Percentiles rank a stretch among this genome's conserved stretches.
These are phyloP conservation scores for Ramalina peruviana DNA, from an alignment of 495 filamentous ascomycete species.

Conservation along the genomic window DNA sequence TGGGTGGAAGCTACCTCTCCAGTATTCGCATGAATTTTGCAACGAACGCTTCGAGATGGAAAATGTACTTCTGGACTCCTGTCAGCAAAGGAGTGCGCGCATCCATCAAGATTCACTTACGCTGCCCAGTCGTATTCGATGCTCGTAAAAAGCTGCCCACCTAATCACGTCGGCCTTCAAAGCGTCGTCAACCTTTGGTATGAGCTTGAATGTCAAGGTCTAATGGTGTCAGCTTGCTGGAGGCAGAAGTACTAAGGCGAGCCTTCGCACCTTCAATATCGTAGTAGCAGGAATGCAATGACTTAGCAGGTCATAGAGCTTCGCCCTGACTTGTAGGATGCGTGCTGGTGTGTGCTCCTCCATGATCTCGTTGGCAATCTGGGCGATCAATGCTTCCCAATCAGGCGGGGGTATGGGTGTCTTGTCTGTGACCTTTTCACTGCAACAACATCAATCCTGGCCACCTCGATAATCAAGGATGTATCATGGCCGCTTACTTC, in stretches of 20 bases:
- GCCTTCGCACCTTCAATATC: constrained; percentile 56
- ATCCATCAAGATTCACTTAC: constrained; percentile 24
- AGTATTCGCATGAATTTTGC: constrained; percentile 95
- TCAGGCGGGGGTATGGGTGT: constrained; percentile 88
- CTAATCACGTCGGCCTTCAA: constrained; percentile 85
- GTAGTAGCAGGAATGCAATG: constrained; percentile 94
- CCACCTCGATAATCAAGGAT: constrained; percentile 7
- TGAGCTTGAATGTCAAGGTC: constrained; percentile 82
- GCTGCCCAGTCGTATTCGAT: constrained; percentile 73
- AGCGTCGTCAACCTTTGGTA: constrained; percentile 70
- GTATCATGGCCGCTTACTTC: constrained; percentile 44
- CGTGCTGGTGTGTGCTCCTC: constrained; percentile 77
- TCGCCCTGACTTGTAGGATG: constrained; percentile 74
- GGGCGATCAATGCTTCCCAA: constrained; percentile 79
- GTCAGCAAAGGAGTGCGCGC: neutral
- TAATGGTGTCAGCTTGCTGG: constrained; percentile 13
- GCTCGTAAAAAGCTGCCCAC: constrained; percentile 95
- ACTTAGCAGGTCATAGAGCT: constrained; percentile 88
- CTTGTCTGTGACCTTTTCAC: constrained; percentile 78
- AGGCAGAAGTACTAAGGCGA: neutral
- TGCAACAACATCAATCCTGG: constrained; percentile 20
- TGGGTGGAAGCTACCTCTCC: constrained; percentile 43
- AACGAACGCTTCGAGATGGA: constrained; percentile 95
- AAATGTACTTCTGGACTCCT: constrained; percentile 64
- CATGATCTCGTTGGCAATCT: constrained; percentile 83